Evolutionary conservation across 2,329 filamentous ascomycete species (phyloP).

Genomic region (Fusarium camptoceras): DNA sequence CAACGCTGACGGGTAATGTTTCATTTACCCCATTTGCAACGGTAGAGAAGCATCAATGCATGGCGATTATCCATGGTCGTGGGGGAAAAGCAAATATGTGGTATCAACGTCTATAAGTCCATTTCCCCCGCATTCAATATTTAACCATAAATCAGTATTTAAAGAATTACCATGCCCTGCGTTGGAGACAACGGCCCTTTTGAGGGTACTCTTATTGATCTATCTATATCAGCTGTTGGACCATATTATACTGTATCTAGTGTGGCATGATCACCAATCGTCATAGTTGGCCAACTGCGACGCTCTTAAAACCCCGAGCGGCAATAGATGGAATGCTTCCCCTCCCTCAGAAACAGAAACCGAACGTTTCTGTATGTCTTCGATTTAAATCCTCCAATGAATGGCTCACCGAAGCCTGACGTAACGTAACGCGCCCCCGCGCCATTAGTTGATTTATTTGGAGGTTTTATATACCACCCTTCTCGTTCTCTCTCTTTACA

Average conservation of each 20-base stretch:
- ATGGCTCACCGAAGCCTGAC: slow-evolving; percentile 30
- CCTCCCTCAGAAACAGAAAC: slow-evolving; percentile 11
- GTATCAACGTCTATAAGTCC: slow-evolving; percentile 20
- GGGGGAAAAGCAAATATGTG: neutral
- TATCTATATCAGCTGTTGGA: neutral
- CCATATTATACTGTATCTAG: neutral
- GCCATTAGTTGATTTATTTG: slow-evolving; percentile 21
- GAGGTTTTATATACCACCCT: slow-evolving; percentile 24
- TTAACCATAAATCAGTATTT: slow-evolving; percentile 8
- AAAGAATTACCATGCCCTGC: slow-evolving; percentile 10
- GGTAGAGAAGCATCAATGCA: neutral
- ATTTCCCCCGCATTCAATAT: slow-evolving; percentile 22
- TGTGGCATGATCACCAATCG: slow-evolving; percentile 35
- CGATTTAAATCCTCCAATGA: slow-evolving; percentile 23
- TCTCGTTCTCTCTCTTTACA: neutral
- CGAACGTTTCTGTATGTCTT: slow-evolving; percentile 15
- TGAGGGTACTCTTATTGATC: neutral
- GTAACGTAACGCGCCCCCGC: slow-evolving; percentile 33
- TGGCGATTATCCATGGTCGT: neutral
- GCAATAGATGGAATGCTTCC: slow-evolving; percentile 26
- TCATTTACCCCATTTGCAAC: neutral
- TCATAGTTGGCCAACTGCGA: slow-evolving; percentile 17
- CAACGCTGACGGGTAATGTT: neutral
- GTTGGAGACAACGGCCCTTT: slow-evolving; percentile 11
- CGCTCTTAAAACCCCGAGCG: slow-evolving; percentile 2